These are phyloP conservation scores for Melanopsichium pennsylvanicum DNA, from an alignment of 1,284 basidiomycete species.

Conservation along the genomic window DNA sequence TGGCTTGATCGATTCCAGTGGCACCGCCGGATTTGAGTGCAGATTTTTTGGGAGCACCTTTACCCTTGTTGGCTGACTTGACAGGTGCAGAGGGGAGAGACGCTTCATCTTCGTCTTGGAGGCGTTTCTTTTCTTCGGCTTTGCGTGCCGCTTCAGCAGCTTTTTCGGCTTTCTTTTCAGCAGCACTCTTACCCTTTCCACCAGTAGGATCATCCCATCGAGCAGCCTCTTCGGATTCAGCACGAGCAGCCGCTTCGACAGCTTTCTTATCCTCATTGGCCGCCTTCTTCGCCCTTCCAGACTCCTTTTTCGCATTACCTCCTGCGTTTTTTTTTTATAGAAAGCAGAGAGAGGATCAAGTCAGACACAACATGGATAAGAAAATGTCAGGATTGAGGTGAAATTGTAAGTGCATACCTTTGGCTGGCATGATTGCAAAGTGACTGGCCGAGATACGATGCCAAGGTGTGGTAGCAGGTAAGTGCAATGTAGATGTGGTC, in stretches of 20 bases:
- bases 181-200: slow-evolving; percentile 73
- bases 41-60: slow-evolving; percentile 34
- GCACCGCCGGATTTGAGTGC: slow-evolving; percentile 31
- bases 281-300: slow-evolving; percentile 78
- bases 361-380: too few species aligned
- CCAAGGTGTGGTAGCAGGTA: too few species aligned
- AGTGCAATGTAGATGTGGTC: too few species aligned
- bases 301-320: slow-evolving; percentile 49
- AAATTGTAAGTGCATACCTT: too few species aligned
- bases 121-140: slow-evolving; percentile 69
- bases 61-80: slow-evolving; percentile 70
- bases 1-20: slow-evolving; percentile 47
- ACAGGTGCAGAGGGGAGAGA: slow-evolving; percentile 74
- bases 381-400: too few species aligned
- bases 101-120: slow-evolving; percentile 83
- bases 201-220: slow-evolving; percentile 76
- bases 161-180: slow-evolving; percentile 77
- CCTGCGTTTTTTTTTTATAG: slow-evolving; percentile 1
- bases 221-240: slow-evolving; percentile 75
- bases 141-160: slow-evolving; percentile 67
- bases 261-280: slow-evolving; percentile 85
- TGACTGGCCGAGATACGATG: too few species aligned
- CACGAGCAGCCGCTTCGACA: slow-evolving; percentile 72
- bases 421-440: slow-evolving; percentile 18
- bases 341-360: too few species aligned